A percentile compares a stretch with the other conserved stretches of the same genome.
phyloP scores from a whole-genome alignment of 345 rosid genomes.

The Hibiscus tridactylites region DNA sequence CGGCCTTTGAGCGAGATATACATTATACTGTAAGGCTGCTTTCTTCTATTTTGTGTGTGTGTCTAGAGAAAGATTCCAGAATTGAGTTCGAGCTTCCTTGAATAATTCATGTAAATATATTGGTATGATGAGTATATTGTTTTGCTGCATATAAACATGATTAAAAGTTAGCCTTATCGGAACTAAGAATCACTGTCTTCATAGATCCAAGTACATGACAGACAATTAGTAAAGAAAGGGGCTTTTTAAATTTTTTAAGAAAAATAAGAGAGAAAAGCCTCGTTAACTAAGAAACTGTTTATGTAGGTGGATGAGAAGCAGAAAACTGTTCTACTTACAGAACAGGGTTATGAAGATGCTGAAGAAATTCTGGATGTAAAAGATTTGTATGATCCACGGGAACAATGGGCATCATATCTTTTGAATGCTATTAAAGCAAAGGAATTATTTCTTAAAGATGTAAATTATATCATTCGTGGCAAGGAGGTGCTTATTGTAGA shows the following conservation, averaged over 20 bases:
- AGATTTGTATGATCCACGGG: slow-evolving; percentile 96
- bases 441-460: slow-evolving; percentile 89
- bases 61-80: not conserved
- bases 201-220: not conserved
- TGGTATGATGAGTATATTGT: not conserved
- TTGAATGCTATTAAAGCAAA: slow-evolving; percentile 95
- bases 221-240: not conserved
- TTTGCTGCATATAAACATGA: not conserved
- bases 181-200: not conserved
- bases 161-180: not conserved
- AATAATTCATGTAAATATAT: not conserved
- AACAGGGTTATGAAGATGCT: slow-evolving; percentile 94
- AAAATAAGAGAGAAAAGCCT: not conserved
- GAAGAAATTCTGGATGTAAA: slow-evolving; percentile 86
- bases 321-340: slow-evolving; percentile 82
- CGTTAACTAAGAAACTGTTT: slow-evolving; percentile 9
- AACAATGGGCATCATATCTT: slow-evolving; percentile 89
- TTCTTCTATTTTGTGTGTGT: not conserved
- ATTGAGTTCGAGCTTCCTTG: not conserved
- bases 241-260: too few relatives aligned
- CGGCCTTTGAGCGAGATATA: slow-evolving; percentile 80
- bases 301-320: slow-evolving; percentile 94
- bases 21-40: slow-evolving; percentile 73
- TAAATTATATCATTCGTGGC: slow-evolving; percentile 84
- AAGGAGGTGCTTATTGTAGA: slow-evolving; percentile 96